Evolutionary conservation across 495 filamentous ascomycete genomes (phyloP).

Genomic region (Podospora comata): DNA sequence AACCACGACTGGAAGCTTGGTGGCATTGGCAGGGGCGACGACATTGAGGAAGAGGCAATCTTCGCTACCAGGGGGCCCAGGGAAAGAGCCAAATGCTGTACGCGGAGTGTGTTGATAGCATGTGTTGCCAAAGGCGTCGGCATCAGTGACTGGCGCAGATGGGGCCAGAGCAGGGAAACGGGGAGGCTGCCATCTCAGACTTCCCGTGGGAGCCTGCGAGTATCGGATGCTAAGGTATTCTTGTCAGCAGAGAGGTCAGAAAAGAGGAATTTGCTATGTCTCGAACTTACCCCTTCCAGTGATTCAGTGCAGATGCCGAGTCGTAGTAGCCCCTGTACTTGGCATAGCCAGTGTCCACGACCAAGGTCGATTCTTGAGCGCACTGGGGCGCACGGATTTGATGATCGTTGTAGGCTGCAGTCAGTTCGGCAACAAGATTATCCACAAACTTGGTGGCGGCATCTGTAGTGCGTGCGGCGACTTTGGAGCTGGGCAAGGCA

Average conservation of each 20-base stretch:
- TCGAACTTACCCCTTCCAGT: conserved; percentile 38
- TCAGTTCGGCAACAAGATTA: conserved; percentile 26
- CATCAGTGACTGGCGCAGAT: conserved; percentile 16
- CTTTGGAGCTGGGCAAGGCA: conserved; percentile 5
- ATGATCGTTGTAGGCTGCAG: conserved; percentile 11
- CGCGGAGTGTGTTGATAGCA: conserved; percentile 25
- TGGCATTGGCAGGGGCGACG: conserved; percentile 35
- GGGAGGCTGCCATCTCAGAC: conserved; percentile 37
- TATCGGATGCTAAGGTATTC: conserved; percentile 27
- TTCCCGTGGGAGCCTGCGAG: conserved; percentile 29
- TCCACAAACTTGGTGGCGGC: conserved; percentile 24
- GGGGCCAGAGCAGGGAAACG: conserved; percentile 8
- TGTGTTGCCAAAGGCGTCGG: conserved; percentile 16
- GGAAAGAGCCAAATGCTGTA: conserved; percentile 1
- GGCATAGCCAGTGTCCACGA: conserved; percentile 41
- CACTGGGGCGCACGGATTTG: conserved; percentile 20
- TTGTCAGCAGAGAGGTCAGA: neutral
- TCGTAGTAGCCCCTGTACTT: conserved; percentile 39
- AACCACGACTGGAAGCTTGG: conserved; percentile 40
- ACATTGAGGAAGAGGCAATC: conserved; percentile 48
- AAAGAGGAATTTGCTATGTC: neutral
- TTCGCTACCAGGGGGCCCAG: conserved; percentile 28
- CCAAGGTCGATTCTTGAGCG: conserved; percentile 14
- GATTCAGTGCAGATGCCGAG: conserved; percentile 34
- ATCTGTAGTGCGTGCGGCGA: conserved; percentile 10